Evolutionary conservation across 1,139 yeast species (phyloP).

Genomic region (Hanseniaspora gamundiae): DNA sequence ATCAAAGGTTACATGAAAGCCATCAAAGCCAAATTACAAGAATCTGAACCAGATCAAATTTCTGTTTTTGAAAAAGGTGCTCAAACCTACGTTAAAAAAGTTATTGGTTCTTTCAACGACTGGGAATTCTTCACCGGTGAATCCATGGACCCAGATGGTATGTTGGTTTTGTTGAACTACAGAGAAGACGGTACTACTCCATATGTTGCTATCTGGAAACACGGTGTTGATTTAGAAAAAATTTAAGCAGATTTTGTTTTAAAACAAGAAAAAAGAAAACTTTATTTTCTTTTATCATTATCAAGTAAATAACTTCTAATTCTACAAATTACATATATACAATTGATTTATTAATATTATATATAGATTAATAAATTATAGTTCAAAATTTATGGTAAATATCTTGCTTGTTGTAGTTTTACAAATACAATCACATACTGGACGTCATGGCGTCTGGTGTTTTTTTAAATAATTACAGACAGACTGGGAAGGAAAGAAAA

Average conservation of each 20-base stretch:
- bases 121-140: conserved; percentile 99
- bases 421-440: too few species aligned
- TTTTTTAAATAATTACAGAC: too few species aligned
- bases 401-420: too few species aligned
- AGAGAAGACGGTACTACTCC: conserved; percentile 99
- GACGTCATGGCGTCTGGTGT: too few species aligned
- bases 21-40: conserved; percentile 81
- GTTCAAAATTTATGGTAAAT: background rate
- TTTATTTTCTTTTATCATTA: background rate
- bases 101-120: conserved; percentile 88
- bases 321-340: too few species aligned
- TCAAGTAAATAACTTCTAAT: too few species aligned
- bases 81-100: conserved; percentile 87
- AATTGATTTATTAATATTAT: too few species aligned
- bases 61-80: conserved; percentile 95
- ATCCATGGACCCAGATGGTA: conserved; percentile 99
- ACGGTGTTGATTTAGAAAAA: conserved; percentile 84
- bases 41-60: conserved; percentile 75
- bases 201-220: conserved; percentile 96
- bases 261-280: background rate
- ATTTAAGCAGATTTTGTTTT: conserved; percentile 44
- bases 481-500: too few species aligned
- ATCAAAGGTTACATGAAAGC: conserved; percentile 98
- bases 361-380: too few species aligned
- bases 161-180: conserved; percentile 96